These are phyloP conservation scores for slime mould (Dictyostelium discoideum) DNA, from an alignment of 78 protist genomes.

Conservation along the genomic window DNA sequence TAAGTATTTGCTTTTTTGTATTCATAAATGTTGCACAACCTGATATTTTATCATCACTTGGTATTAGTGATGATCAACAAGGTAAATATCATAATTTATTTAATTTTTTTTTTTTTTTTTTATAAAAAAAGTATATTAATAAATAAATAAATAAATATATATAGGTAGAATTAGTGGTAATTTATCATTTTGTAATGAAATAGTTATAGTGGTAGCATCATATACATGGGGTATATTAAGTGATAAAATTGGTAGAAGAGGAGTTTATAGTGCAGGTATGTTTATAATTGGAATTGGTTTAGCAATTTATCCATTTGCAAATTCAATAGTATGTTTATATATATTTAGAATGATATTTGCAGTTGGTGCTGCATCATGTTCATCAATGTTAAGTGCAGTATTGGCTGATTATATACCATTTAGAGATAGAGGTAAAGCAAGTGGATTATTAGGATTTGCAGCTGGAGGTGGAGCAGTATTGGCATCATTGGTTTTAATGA, in stretches of 20 bases:
- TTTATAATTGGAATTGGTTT: slow-evolving; percentile 33
- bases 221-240: slow-evolving; percentile 53
- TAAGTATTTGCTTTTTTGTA: slow-evolving; percentile 70
- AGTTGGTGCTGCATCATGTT: slow-evolving; percentile 67
- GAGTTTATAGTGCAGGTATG: slow-evolving; percentile 41
- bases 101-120: neutral
- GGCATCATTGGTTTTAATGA: slow-evolving; percentile 47
- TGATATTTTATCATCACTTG: slow-evolving; percentile 13
- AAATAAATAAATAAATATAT: neutral
- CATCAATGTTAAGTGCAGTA: slow-evolving; percentile 58
- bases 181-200: slow-evolving; percentile 68
- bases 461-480: slow-evolving; percentile 79
- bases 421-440: slow-evolving; percentile 50
- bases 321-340: neutral
- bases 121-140: too few species aligned
- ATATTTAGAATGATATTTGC: slow-evolving; percentile 56
- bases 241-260: slow-evolving; percentile 58
- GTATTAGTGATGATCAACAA: slow-evolving; percentile 33
- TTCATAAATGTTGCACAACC: slow-evolving; percentile 79
- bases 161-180: slow-evolving; percentile 57
- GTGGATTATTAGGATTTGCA: slow-evolving; percentile 57
- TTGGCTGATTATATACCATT: slow-evolving; percentile 62
- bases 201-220: slow-evolving; percentile 28
- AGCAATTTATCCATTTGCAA: slow-evolving; percentile 42
- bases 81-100: neutral